phyloP scores from a whole-genome alignment of 257 asterid species.

The Solanum sitiens region DNA sequence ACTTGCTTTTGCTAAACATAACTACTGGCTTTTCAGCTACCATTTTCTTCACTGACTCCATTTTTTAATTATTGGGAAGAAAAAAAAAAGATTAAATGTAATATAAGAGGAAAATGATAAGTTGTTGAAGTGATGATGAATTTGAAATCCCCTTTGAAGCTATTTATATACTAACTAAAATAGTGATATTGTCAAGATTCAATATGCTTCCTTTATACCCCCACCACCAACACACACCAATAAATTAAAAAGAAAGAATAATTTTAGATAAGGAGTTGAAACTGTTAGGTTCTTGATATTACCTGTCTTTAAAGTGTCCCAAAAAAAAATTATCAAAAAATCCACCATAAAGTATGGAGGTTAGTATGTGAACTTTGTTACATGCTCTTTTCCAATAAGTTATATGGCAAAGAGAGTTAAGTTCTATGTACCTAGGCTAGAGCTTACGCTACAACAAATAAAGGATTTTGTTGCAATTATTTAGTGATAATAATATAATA shows the following conservation, averaged over 20 bases:
- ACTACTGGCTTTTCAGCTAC: slow-evolving; percentile 58
- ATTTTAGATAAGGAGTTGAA: not conserved
- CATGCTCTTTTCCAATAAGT: not conserved
- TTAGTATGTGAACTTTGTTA: not conserved
- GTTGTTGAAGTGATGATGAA: not conserved
- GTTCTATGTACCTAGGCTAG: not conserved
- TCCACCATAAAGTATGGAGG: not conserved
- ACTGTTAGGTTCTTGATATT: not conserved
- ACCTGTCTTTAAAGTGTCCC: not conserved
- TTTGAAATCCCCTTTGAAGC: not conserved
- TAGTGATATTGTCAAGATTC: not conserved
- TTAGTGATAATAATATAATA: too few species aligned
- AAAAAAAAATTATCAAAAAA: rapidly evolving
- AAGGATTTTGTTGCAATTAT: too few species aligned
- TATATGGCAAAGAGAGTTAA: not conserved
- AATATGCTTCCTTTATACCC: not conserved
- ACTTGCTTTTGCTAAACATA: slow-evolving; percentile 59
- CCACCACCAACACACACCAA: not conserved
- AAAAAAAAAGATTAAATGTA: not conserved
- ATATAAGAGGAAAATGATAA: not conserved
- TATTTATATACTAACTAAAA: not conserved
- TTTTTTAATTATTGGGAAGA: not conserved
- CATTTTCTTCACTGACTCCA: slow-evolving; percentile 47
- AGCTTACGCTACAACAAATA: not conserved
- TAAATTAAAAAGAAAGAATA: not conserved